Evolutionary conservation across 306 rosid species (phyloP).

Genomic region (Sicyos baderoa): DNA sequence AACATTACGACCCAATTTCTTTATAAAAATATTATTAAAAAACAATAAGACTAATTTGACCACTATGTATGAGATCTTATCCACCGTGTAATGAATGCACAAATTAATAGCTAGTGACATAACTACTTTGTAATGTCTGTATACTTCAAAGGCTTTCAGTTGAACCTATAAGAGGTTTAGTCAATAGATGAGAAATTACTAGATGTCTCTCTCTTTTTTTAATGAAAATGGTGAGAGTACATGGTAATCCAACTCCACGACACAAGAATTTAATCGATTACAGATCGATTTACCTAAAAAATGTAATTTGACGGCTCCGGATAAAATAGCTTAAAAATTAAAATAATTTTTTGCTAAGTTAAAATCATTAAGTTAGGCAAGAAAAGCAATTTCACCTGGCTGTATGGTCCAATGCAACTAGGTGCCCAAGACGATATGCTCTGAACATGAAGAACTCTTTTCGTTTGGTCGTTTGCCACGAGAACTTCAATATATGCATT

Average conservation of each 20-base stretch:
- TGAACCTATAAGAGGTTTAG: neutral
- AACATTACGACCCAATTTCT: too few species aligned
- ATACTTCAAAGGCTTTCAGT: neutral
- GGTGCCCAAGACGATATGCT: constrained; percentile 97
- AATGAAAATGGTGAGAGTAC: neutral
- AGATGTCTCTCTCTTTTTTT: neutral
- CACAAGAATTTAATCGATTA: constrained; percentile 3
- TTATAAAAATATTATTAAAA: too few species aligned
- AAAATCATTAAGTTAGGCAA: neutral
- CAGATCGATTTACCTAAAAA: neutral
- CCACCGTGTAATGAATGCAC: neutral
- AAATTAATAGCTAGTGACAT: neutral
- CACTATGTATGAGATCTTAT: neutral
- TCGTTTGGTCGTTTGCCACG: constrained; percentile 53
- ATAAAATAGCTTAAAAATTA: neutral
- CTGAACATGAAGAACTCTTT: constrained; percentile 92
- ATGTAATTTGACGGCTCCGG: neutral
- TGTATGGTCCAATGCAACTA: constrained; percentile 98
- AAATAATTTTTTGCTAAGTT: neutral
- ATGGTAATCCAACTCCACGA: neutral
- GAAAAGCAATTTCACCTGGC: constrained; percentile 49
- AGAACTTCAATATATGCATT: constrained; percentile 71
- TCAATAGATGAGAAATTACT: constrained; percentile 1
- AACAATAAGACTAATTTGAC: neutral
- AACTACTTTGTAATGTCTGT: too few species aligned